Conservation (phyloP, 176 grass and related monocot species). For the Avena eriantha region DNA sequence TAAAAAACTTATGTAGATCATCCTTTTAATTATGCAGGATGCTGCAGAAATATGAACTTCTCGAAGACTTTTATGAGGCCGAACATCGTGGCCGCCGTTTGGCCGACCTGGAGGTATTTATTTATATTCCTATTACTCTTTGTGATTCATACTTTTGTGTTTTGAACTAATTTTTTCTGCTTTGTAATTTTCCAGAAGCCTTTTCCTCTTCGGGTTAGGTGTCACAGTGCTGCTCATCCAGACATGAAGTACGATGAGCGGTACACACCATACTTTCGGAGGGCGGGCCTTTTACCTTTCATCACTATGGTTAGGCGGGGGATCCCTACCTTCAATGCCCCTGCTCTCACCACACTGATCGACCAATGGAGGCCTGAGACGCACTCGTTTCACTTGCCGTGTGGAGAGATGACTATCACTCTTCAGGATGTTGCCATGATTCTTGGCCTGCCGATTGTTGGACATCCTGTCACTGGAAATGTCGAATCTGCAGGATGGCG, state of each 20-base stretch:
- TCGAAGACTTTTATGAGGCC: neutral
- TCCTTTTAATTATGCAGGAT: neutral
- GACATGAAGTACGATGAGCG: neutral
- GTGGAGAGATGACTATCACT: slow-evolving; percentile 12
- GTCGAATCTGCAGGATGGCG: neutral
- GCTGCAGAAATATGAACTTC: neutral
- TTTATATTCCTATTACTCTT: neutral
- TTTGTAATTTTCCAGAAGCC: slow-evolving; percentile 1
- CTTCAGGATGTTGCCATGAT: slow-evolving; percentile 21
- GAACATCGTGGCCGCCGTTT: slow-evolving; percentile 1
- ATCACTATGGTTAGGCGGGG: slow-evolving; percentile 6
- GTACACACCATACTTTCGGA: neutral
- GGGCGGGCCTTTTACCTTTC: neutral
- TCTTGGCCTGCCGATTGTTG: neutral
- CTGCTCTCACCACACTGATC: neutral
- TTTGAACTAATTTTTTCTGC: neutral
- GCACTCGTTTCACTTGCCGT: neutral
- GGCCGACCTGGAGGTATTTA: neutral
- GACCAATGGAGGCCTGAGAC: neutral
- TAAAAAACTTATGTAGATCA: neutral
- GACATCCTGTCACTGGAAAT: neutral
- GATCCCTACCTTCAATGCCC: neutral
- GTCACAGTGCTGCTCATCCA: neutral
- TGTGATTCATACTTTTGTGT: neutral
- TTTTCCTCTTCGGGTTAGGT: slow-evolving; percentile 2